phyloP scores from a whole-genome alignment of 2,329 filamentous ascomycete genomes.

The Bipolaris bicolor region DNA sequence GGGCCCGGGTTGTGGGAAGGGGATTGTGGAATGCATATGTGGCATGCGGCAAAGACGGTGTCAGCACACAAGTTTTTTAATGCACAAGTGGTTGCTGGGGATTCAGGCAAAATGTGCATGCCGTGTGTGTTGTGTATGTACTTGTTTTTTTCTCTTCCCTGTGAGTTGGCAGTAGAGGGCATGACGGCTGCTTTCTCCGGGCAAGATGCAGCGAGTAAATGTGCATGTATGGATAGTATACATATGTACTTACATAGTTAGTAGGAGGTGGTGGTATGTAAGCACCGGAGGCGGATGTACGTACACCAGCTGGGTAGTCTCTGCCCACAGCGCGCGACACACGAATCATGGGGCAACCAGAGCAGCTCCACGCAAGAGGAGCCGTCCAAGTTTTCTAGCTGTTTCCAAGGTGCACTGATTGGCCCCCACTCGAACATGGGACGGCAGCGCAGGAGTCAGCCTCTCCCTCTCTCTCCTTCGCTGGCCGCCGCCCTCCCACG shows the following conservation, averaged over 20 bases:
- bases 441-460: conserved; percentile 15
- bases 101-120: conserved; percentile 22
- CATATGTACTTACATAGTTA: conserved; percentile 2
- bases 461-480: conserved; percentile 12
- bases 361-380: conserved; percentile 18
- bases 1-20: conserved; percentile 7
- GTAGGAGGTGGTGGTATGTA: background rate
- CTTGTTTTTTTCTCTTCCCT: too few species aligned
- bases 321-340: conserved; percentile 26
- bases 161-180: background rate
- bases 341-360: conserved; percentile 33
- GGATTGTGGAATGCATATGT: conserved; percentile 18
- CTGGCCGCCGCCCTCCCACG: conserved; percentile 29
- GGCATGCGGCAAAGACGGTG: conserved; percentile 7
- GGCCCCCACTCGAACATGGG: conserved; percentile 26
- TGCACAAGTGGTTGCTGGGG: conserved; percentile 21
- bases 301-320: too few species aligned
- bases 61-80: conserved; percentile 12
- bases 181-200: too few species aligned
- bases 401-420: conserved; percentile 41
- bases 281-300: too few species aligned
- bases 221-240: conserved; percentile 8
- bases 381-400: conserved; percentile 41
- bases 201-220: background rate
- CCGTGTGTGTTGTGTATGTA: too few species aligned